These are phyloP conservation scores for Wickerhamomyces sp. DNA, from an alignment of 1,139 yeast species.

Conservation along the genomic window DNA sequence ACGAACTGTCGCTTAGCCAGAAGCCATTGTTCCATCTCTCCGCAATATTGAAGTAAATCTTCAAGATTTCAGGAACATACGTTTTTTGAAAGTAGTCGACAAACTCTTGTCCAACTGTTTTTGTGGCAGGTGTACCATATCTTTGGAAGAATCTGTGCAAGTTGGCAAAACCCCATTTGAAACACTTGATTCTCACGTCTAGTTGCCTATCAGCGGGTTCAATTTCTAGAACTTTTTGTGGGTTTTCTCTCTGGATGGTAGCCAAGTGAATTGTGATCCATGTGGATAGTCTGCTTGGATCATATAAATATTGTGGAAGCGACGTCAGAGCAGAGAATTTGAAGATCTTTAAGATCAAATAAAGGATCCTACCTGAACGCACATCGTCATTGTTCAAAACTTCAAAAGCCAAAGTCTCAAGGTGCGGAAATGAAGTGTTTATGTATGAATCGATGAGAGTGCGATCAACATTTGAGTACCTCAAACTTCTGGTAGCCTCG, in stretches of 20 bases:
- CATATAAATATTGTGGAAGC: slow-evolving; percentile 51
- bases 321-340: slow-evolving; percentile 54
- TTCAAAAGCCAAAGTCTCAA: slow-evolving; percentile 45
- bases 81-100: slow-evolving; percentile 42
- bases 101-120: slow-evolving; percentile 36
- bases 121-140: slow-evolving; percentile 43
- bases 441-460: slow-evolving; percentile 43
- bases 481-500: slow-evolving; percentile 52
- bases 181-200: slow-evolving; percentile 52
- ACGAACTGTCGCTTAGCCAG: slow-evolving; percentile 57
- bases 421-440: slow-evolving; percentile 45
- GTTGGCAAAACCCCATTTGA: slow-evolving; percentile 73
- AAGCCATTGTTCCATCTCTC: slow-evolving; percentile 55
- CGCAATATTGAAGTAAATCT: slow-evolving; percentile 53
- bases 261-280: slow-evolving; percentile 63
- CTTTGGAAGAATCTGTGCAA: slow-evolving; percentile 52
- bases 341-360: slow-evolving; percentile 58
- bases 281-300: slow-evolving; percentile 44
- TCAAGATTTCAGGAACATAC: slow-evolving; percentile 58
- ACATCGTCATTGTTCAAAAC: slow-evolving; percentile 34
- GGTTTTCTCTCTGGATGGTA: slow-evolving; percentile 55
- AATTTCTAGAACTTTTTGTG: slow-evolving; percentile 45
- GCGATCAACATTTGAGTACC: slow-evolving; percentile 49
- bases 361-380: slow-evolving; percentile 50
- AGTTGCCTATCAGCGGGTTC: slow-evolving; percentile 47